These are phyloP conservation scores for Sporisorium scitamineum DNA, from an alignment of 1,284 basidiomycete genomes.

Conservation along the genomic window DNA sequence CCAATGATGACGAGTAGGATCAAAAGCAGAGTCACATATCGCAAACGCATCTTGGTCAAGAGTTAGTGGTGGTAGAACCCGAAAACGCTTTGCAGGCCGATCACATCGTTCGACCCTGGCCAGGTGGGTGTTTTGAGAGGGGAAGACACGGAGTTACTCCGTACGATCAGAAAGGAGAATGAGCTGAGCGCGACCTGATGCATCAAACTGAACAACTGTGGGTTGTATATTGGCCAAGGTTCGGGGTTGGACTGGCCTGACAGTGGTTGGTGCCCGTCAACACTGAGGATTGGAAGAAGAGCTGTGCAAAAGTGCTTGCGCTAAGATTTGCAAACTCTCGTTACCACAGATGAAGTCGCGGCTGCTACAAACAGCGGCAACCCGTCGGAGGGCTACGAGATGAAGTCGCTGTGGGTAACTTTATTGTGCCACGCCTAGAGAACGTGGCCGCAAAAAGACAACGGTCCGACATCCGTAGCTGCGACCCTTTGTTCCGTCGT, in stretches of 20 bases:
- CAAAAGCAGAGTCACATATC: neutral
- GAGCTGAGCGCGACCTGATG: neutral
- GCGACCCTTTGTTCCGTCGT: neutral
- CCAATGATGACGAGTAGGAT: neutral
- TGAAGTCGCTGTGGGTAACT: neutral
- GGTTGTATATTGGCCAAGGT: neutral
- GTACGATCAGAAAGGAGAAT: neutral
- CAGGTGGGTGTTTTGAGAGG: neutral
- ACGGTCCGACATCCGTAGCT: constrained; percentile 5
- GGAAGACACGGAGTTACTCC: neutral
- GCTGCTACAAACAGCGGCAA: neutral
- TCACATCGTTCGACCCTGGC: neutral
- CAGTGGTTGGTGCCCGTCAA: neutral
- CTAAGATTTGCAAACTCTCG: neutral
- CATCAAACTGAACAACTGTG: neutral
- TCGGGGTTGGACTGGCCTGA: neutral
- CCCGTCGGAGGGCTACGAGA: neutral
- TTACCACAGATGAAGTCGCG: constrained; percentile 5
- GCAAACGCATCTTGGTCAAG: constrained; percentile 7
- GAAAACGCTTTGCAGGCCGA: neutral
- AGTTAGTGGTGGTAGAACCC: neutral
- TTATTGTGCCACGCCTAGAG: neutral
- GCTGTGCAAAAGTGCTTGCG: neutral
- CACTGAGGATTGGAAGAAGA: neutral
- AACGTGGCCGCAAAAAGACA: neutral